Base-by-base conservation (phyloP, 768 basidiomycete species). In the Trametes elegans region DNA sequence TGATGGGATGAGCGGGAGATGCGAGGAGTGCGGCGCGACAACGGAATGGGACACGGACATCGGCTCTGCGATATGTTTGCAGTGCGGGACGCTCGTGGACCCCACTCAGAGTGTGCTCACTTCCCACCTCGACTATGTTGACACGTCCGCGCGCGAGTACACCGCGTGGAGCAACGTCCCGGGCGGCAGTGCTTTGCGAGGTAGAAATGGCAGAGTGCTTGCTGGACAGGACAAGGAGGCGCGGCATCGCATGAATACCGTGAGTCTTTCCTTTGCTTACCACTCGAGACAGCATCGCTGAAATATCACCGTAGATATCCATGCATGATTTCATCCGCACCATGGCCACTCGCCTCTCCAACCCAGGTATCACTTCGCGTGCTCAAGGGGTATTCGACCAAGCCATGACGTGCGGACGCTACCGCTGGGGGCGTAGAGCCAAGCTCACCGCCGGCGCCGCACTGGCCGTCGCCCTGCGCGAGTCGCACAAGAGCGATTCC, bases 341-440 rank as follows among this genome's bases (percentile, higher is more conserved):
- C 39, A 71, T 90, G 32, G 76, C 85, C 53, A 70, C 74, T 44
- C 82, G 80, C 62, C 73, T 90, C 26, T 78, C 79, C 62, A 77
- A 76, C 55, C 69, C 83, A 62, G 84, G 83, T 66, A 72, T 84
- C 63, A 76, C 83, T 58, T 76, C 80, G 61, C 87, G 90, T 60
- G 85, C 86, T 11, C 79, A 78, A 55, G 75, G 76, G 51, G 70
- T 93, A 24, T 92, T 92, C 70, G 79, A 80, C 70, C 82, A 85
- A 61, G 81, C 81, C 23, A 88, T 84, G 80, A 57, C 70, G 21
- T 74, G 74, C 28, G 80, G 79, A 13, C 49, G 73, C 9, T 85
- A 82, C 65, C 80, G 80, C 32, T 93, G 90, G 90, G 90, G 91
- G 32, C 77, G 81, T 47, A 84, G 78, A 59, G 84, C 90, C 19